Evolutionary conservation across 1,284 basidiomycete genomes (phyloP), one percentile per base, ranked within the genome.

Genomic region (Veloboletus limbatus): DNA sequence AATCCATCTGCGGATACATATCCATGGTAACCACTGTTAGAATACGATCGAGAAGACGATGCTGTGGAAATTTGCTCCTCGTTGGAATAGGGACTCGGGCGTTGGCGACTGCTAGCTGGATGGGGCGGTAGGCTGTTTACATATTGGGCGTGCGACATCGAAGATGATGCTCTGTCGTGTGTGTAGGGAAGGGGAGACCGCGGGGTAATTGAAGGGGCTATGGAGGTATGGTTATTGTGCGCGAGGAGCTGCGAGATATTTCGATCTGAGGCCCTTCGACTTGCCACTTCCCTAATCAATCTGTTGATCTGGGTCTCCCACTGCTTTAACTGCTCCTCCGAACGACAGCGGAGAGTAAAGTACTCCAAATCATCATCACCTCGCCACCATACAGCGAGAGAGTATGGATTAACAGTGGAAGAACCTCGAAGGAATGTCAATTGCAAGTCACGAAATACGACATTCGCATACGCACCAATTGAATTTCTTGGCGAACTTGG

Each of bases 231-330:
- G 32, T 45, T 51, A 25, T 50, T 60, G 43, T 69, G 63, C 28
- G 50, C 54, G 40, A 69, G 71, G 31, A 73, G 68, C 33, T 71
- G 72, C 32, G 73, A 69, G 38, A 72, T 56, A 44, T 66, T 70
- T 38, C 84, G 77, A 45, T 87, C 85, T 2, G 79, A 78, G 7
- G 75, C 79, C 55, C 85, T 76, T 38, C 81, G 75, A 52, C 72
- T 74, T 42, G 82, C 78, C 36, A 82, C 73, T 67, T 85, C 76
- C 55, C 81, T 83, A 59, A 97, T 93, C 22, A 97, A 77, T 47
- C 89, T 86, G 65, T 86, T 92, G 56, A 99, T 87, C 52, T 87
- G 84, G 16, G 81, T 76, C 60, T 96, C 89, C 96, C 97, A 99
- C 59, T 91, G 88, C 47, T 82, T 82, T 62, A 97, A 81, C 63